A percentile compares a stretch with the other conserved stretches of the same genome.
Evolutionary conservation across 495 filamentous ascomycete species (phyloP).

Genomic region (Aspergillus asperescens): DNA sequence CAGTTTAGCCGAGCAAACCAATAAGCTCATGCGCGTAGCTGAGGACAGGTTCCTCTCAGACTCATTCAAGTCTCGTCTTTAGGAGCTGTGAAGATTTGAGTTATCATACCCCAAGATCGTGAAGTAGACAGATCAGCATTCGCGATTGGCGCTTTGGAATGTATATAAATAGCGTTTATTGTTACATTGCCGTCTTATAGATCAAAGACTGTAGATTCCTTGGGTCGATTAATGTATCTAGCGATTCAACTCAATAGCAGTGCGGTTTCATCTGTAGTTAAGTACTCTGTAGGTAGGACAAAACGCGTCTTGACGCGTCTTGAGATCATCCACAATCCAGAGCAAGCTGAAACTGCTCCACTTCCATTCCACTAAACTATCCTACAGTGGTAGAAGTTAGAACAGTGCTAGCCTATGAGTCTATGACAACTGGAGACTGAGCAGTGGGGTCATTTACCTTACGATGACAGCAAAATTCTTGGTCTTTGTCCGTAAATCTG

Average conservation of each 20-base stretch:
- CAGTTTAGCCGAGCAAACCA: constrained; percentile 93
- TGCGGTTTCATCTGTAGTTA: neutral
- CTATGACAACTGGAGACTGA: too few species aligned
- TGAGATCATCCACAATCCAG: neutral
- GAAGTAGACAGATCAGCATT: neutral
- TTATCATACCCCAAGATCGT: neutral
- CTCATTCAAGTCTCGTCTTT: constrained; percentile 44
- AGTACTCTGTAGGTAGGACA: neutral
- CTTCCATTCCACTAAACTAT: neutral
- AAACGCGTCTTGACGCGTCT: constrained; percentile 1
- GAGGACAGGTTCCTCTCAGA: constrained; percentile 62
- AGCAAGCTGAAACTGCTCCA: neutral
- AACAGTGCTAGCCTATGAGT: too few species aligned
- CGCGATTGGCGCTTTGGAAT: constrained; percentile 4
- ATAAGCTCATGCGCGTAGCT: constrained; percentile 75
- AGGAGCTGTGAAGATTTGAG: constrained; percentile 10
- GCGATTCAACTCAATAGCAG: neutral
- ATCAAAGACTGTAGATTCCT: constrained; percentile 15
- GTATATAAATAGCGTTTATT: constrained; percentile 21
- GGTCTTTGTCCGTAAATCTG: constrained; percentile 3
- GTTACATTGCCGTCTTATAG: constrained; percentile 12
- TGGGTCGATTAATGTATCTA: constrained; percentile 2
- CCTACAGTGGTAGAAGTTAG: too few species aligned
- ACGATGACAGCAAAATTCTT: neutral
- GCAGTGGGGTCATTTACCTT: too few species aligned